Evolutionary conservation across 176 grass and related monocot species (phyloP), one percentile per base, ranked within the genome.

Genomic region (Musa schizocarpa): DNA sequence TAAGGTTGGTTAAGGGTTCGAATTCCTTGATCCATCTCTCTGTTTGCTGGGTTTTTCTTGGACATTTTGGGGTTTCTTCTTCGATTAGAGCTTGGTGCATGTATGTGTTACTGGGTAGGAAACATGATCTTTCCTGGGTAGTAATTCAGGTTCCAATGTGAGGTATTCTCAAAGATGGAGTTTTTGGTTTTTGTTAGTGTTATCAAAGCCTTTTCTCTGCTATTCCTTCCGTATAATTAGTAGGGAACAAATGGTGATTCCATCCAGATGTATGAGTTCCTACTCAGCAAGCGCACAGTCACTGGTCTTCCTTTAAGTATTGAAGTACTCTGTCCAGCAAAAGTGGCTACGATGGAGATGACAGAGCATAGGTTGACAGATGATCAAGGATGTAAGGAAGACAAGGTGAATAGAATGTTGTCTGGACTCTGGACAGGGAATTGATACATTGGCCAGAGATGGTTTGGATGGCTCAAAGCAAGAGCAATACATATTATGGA

Each of bases 381-480:
- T 50, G 71, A 66, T 11, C 63, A 55, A 23, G 78, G 77, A 20
- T 87, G 87, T 75, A 79, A 81, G 76, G 88, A 91, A 79, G 84
- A 22, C 69, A 82, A 84, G 59, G 81, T 81, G 63, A 80, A 87
- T 84, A 49, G 84, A 26, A 77, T 89, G 83, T 78, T 98, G 80
- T 88, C 93, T 78, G 94, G 90, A 62, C 88, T 88, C 93, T 78
- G 94, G 90, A 62, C 88, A 93, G 69, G 86, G 85, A 58, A 77
- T 93, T 21, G 26, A 82, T 1, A 52, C 53, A 24, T 80, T 83
- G 21, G 69, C 73, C 8, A 25, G 59, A 1, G 81, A 59, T 21
- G 63, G 48, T 52, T 89, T 91, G 75, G 90, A 93, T 64, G 80
- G 82, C 58, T 91, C 94, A 2, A 80, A 77, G 71, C 19, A 71